Base-by-base conservation (phyloP, 495 filamentous ascomycete species). In the Penicillium robsamsonii region DNA sequence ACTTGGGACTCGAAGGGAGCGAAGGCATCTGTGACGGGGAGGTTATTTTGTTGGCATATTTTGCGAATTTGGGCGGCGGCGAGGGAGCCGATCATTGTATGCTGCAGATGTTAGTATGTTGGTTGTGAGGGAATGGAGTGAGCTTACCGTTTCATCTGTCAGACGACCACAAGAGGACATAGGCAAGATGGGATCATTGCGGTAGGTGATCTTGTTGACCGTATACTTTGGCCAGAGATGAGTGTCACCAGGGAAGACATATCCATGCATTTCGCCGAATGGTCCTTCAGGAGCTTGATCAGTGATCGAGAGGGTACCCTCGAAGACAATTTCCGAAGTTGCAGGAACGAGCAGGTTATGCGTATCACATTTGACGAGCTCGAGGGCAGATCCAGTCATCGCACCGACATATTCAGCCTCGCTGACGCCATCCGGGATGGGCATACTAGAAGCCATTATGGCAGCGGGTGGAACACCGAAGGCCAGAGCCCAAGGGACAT, bases 291-390 rank as follows among this genome's bases (percentile, higher is more conserved):
- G 61, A 0, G 29, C 72, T 3, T 35, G 64, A 30, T 77, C 68
- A 10, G 61, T 63, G 40, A 70, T 63, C 2, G 71, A 77, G 12
- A 77, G 24, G 5, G 65, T 69, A 5, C 74, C 73, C 45, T 77
- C 73, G 13, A 77, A 47, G 7, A 77, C 69, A 33, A 75, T 75
- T 47, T 75, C 74, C 1, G 71, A 58, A 11, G 61, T 72, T 0
- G 74, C 73, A 1, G 74, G 74, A 4, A 76, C 72, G 11, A 61
- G 65, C 2, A 77, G 53, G 30, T 74, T 51, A 49, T 74, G 76
- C 0, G 70, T 75, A 13, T 78, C 73, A 44, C 72, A 75, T 42
- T 76, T 76, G 13, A 72, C 67, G 1, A 76, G 47, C n/a, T 78
- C 70, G 3, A 78, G 20, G 7, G 73, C 53, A 0, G 54, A 35